These are phyloP conservation scores for Hypoxylon crocopeplum DNA, from an alignment of 495 filamentous ascomycete species.

Conservation along the genomic window DNA sequence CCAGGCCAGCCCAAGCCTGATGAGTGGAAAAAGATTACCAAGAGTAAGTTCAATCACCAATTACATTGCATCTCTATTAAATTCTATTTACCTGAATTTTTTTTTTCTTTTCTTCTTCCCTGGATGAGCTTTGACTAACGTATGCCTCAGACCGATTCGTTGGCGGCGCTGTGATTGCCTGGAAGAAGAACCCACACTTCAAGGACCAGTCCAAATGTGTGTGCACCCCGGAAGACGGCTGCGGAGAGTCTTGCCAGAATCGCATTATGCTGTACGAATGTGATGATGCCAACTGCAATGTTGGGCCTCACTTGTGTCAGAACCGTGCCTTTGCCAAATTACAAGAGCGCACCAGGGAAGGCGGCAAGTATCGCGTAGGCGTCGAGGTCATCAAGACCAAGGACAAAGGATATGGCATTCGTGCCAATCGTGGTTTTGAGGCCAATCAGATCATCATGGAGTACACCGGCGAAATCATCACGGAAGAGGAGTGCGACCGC, in stretches of 20 bases:
- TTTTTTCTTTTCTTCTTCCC: background rate
- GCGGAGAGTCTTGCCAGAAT: slow-evolving; percentile 90
- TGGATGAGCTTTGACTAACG: slow-evolving; percentile 7
- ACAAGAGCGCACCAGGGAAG: slow-evolving; percentile 74
- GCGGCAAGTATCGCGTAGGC: slow-evolving; percentile 84
- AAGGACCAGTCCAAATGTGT: slow-evolving; percentile 77
- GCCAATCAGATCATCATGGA: slow-evolving; percentile 96
- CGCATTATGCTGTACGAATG: slow-evolving; percentile 97
- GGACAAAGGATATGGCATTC: slow-evolving; percentile 90
- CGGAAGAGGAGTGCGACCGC: slow-evolving; percentile 87
- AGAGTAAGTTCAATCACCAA: slow-evolving; percentile 63
- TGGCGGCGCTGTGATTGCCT: slow-evolving; percentile 82
- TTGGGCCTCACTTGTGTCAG: slow-evolving; percentile 72
- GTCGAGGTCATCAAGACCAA: slow-evolving; percentile 92
- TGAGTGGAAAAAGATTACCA: slow-evolving; percentile 87
- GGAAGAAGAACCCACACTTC: slow-evolving; percentile 78
- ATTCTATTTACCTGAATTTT: background rate
- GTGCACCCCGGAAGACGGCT: slow-evolving; percentile 78
- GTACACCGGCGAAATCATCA: slow-evolving; percentile 97
- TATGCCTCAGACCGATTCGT: slow-evolving; percentile 78
- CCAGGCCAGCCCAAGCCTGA: slow-evolving; percentile 87
- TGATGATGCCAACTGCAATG: slow-evolving; percentile 84
- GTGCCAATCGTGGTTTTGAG: slow-evolving; percentile 85
- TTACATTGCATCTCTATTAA: no score
- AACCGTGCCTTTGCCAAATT: slow-evolving; percentile 89